Percentiles rank a stretch among this genome's conserved stretches.
phyloP scores from a whole-genome alignment of 192 early-diverging fungal species.

The Gryganskiella cystojenkinii region DNA sequence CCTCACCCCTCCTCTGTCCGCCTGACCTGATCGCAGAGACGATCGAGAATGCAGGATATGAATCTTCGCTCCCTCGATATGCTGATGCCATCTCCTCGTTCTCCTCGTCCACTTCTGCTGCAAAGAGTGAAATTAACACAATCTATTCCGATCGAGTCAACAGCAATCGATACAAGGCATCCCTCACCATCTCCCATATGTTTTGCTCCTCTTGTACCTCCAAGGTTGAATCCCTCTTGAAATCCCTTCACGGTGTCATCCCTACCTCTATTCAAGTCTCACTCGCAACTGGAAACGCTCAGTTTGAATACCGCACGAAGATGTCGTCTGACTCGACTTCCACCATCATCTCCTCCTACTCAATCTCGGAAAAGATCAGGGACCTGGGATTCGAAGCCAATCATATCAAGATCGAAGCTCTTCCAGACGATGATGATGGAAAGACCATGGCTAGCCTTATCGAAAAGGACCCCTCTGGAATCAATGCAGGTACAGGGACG shows the following conservation, averaged over 20 bases:
- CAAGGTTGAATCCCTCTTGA: conserved; percentile 48
- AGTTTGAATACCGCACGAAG: conserved; percentile 32
- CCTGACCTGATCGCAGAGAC: conserved; percentile 58
- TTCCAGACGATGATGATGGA: conserved; percentile 17
- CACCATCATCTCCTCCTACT: conserved; percentile 22
- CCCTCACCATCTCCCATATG: conserved; percentile 57
- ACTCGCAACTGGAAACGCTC: conserved; percentile 35
- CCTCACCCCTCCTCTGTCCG: conserved; percentile 36
- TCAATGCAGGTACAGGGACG: not conserved
- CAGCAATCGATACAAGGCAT: conserved; percentile 11
- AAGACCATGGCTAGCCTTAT: not conserved
- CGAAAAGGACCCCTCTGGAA: not conserved
- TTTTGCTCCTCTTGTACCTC: conserved; percentile 49
- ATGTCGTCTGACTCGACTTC: not conserved
- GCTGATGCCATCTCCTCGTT: conserved; percentile 5
- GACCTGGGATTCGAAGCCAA: conserved; percentile 57
- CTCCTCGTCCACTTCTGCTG: conserved; percentile 21
- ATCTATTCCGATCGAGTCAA: not conserved
- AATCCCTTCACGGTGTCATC: conserved; percentile 33
- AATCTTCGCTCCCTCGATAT: conserved; percentile 60
- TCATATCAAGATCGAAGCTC: conserved; percentile 47
- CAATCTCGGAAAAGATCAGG: conserved; percentile 49
- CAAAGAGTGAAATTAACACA: conserved; percentile 2
- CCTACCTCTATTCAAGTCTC: conserved; percentile 40
- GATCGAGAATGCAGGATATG: conserved; percentile 83